Evolutionary conservation across 306 rosid species (phyloP), one percentile per base, ranked within the genome.

Genomic region (Vicia villosa): DNA sequence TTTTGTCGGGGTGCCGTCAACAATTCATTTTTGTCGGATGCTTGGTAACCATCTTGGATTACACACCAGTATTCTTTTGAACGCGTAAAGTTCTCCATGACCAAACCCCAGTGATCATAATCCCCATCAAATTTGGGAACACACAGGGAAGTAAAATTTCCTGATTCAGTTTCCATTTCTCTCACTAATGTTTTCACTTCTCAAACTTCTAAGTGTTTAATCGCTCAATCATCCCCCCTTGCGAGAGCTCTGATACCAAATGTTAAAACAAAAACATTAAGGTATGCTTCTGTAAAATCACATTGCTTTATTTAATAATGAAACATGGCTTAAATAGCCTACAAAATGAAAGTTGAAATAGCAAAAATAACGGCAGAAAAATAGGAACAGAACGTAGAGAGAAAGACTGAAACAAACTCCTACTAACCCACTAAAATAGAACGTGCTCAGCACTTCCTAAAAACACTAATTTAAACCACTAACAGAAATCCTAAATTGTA

Each of bases 111-210:
- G 4, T 61, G 32, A 37, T 61, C 66, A 61, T 19, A 61, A 6
- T 37, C 66, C 0, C 49, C 49, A 61, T 37, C 66, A 60, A 60
- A 61, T 61, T 61, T 61, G 16, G 49, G 66, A 12, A 61, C 49
- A 61, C 66, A 61, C 11, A 16, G 47, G 5, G 49, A 10, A 8
- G 49, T 61, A 30, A 61, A 61, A 61, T n/a, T 61, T 61, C 10
- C 17, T 37, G 10, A 61, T 61, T 61, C 26, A 15, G 55, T 6
- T 61, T 16, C 30, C 30, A 61, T 61, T 61, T 37, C 32, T 3
- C 66, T 3, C 37, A 5, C 6, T 60, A 32, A 9, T 32, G 40
- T 36, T 36, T 21, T 60, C 28, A 61, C 49, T 61, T 47, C 56
- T 17, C 56, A 50, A 50, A 50, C 26, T 47, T 47, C 55, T 47